Evolutionary conservation across 2,329 filamentous ascomycete species (phyloP).

Genomic region (Fusarium subtropicale): DNA sequence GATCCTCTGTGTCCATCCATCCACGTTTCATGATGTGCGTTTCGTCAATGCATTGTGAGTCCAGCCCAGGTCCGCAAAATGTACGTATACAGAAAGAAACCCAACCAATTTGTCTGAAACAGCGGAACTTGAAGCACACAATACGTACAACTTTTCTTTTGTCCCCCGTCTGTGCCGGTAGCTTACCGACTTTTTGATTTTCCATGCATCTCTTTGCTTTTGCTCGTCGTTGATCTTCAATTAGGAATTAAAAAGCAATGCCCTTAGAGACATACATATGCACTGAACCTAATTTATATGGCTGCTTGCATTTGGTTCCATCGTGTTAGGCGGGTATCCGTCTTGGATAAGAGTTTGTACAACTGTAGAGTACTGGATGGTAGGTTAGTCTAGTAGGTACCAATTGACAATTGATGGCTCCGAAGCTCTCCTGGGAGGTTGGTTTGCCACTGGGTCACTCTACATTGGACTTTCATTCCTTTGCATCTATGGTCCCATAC

Average conservation of each 20-base stretch:
- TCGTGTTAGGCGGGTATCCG: constrained; percentile 28
- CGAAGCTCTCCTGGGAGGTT: constrained; percentile 2
- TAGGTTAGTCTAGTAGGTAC: background rate
- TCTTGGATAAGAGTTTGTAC: constrained; percentile 4
- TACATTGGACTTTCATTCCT: constrained; percentile 32
- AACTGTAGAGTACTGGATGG: background rate
- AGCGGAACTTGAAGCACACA: constrained; percentile 35
- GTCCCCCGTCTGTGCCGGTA: background rate
- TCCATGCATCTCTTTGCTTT: constrained; percentile 15
- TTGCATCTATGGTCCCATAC: background rate
- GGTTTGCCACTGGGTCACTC: constrained; percentile 19
- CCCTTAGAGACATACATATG: constrained; percentile 23
- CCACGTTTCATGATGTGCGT: constrained; percentile 43
- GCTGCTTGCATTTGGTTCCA: constrained; percentile 28
- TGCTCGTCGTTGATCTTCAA: background rate
- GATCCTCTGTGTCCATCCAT: constrained; percentile 27
- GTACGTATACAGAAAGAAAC: constrained; percentile 1
- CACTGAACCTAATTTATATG: constrained; percentile 32
- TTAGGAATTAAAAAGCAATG: background rate
- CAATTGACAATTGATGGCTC: background rate
- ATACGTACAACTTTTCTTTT: background rate
- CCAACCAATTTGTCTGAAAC: constrained; percentile 44
- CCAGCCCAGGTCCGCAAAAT: constrained; percentile 4
- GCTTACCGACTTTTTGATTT: constrained; percentile 29
- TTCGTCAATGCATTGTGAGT: constrained; percentile 41